Evolutionary conservation across 2,329 filamentous ascomycete genomes (phyloP).

Genomic region (Lasiodiplodia citricola): DNA sequence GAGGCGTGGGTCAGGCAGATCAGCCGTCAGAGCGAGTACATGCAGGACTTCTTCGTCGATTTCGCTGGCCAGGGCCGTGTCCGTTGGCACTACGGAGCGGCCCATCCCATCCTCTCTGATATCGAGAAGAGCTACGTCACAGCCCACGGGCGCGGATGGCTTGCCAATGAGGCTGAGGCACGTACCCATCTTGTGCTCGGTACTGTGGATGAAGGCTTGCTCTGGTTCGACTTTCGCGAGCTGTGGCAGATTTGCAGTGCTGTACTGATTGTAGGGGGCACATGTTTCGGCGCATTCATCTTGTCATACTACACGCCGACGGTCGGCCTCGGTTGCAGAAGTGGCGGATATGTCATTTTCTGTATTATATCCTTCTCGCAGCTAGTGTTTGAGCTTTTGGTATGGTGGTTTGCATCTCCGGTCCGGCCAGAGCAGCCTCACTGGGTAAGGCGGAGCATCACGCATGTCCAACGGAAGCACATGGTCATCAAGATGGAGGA

Average conservation of each 20-base stretch:
- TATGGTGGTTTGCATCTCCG: slow-evolving; percentile 41
- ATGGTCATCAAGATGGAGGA: slow-evolving; percentile 12
- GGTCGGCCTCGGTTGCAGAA: slow-evolving; percentile 50
- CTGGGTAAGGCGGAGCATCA: slow-evolving; percentile 13
- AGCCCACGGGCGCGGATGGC: slow-evolving; percentile 46
- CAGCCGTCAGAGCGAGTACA: slow-evolving; percentile 31
- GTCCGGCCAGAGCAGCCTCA: slow-evolving; percentile 16
- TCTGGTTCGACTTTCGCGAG: slow-evolving; percentile 52
- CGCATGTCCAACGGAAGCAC: background rate
- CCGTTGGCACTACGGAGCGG: slow-evolving; percentile 49
- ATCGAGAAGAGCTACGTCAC: slow-evolving; percentile 50
- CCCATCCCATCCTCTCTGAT: slow-evolving; percentile 50
- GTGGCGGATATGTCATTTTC: slow-evolving; percentile 53
- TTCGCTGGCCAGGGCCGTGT: slow-evolving; percentile 46
- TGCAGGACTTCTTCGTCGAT: slow-evolving; percentile 44
- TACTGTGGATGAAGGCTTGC: slow-evolving; percentile 40
- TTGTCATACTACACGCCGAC: slow-evolving; percentile 53
- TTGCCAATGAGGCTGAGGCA: slow-evolving; percentile 40
- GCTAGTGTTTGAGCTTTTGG: slow-evolving; percentile 45
- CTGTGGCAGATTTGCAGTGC: slow-evolving; percentile 49
- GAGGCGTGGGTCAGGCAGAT: slow-evolving; percentile 35
- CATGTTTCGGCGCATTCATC: slow-evolving; percentile 47
- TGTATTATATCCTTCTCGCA: slow-evolving; percentile 39
- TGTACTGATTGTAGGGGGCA: slow-evolving; percentile 44
- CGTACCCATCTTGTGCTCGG: slow-evolving; percentile 45